A percentile compares a stretch with the other conserved stretches of the same genome.
These are phyloP conservation scores for Brassica incana DNA, from an alignment of 345 rosid genomes.

Conservation along the genomic window DNA sequence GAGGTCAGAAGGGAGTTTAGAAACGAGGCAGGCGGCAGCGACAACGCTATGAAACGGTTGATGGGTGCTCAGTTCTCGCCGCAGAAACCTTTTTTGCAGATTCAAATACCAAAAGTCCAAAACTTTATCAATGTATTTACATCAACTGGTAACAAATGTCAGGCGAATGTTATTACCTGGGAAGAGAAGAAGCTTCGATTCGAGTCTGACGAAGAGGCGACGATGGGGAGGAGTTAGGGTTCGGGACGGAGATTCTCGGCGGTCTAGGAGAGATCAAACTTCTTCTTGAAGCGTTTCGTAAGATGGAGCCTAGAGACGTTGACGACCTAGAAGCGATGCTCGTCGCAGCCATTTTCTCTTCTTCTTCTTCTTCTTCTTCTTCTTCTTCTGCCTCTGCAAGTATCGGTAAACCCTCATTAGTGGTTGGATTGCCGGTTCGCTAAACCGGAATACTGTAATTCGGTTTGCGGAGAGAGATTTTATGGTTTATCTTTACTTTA, in stretches of 20 bases:
- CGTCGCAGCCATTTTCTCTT: slow-evolving; percentile 46
- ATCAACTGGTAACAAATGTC: neutral
- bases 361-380: too few species aligned
- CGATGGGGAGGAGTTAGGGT: slow-evolving; percentile 32
- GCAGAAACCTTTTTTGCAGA: slow-evolving; percentile 46
- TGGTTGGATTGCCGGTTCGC: neutral
- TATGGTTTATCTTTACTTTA: neutral
- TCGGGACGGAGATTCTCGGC: slow-evolving; percentile 32
- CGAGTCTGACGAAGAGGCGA: slow-evolving; percentile 39
- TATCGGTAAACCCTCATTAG: slow-evolving; percentile 16
- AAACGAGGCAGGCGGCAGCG: slow-evolving; percentile 79
- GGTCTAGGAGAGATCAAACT: slow-evolving; percentile 20
- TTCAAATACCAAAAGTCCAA: neutral
- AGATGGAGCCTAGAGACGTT: slow-evolving; percentile 43
- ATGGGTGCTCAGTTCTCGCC: slow-evolving; percentile 66
- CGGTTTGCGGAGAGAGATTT: neutral
- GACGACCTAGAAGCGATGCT: slow-evolving; percentile 56
- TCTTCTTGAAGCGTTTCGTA: slow-evolving; percentile 36
- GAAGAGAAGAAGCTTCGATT: slow-evolving; percentile 40
- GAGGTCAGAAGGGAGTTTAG: slow-evolving; percentile 54
- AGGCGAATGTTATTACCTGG: slow-evolving; percentile 28
- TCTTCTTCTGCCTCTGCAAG: slow-evolving; percentile 6
- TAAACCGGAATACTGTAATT: neutral
- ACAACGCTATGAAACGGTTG: slow-evolving; percentile 59
- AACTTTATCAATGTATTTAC: neutral